A percentile compares a stretch with the other conserved stretches of the same genome.
Conservation (phyloP, 805 yeast genomes). For the Cyberlindnera lachancei region DNA sequence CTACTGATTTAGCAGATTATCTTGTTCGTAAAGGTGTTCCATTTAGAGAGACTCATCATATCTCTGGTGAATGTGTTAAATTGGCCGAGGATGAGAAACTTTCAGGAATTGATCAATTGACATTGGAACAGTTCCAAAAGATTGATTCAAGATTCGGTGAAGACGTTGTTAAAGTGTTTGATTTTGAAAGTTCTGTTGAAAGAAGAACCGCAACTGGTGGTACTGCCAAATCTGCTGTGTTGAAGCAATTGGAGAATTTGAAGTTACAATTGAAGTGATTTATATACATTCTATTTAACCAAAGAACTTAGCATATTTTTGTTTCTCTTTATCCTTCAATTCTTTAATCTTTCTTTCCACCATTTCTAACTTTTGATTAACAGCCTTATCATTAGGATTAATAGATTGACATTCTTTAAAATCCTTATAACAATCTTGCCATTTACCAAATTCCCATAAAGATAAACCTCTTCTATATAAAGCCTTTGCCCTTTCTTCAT, state of each 20-base stretch:
- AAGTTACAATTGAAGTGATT: slow-evolving; percentile 23
- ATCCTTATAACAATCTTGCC: slow-evolving; percentile 41
- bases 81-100: slow-evolving; percentile 72
- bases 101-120: slow-evolving; percentile 79
- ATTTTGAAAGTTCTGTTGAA: slow-evolving; percentile 92
- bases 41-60: slow-evolving; percentile 98
- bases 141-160: slow-evolving; percentile 75
- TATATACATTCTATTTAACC: slow-evolving; percentile 8
- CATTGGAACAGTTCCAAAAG: slow-evolving; percentile 65
- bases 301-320: slow-evolving; percentile 59
- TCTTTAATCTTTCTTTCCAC: slow-evolving; percentile 35
- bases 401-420: slow-evolving; percentile 35
- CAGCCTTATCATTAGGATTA: slow-evolving; percentile 43
- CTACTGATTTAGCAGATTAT: slow-evolving; percentile 97
- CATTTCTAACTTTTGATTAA: slow-evolving; percentile 35
- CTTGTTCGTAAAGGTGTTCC: slow-evolving; percentile 97
- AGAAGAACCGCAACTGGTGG: slow-evolving; percentile 97
- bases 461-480: slow-evolving; percentile 48
- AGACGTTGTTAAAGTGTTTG: slow-evolving; percentile 80
- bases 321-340: slow-evolving; percentile 42
- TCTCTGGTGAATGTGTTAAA: slow-evolving; percentile 96
- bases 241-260: slow-evolving; percentile 50
- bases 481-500: slow-evolving; percentile 49
- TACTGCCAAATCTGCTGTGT: slow-evolving; percentile 87
- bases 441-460: slow-evolving; percentile 35